Evolutionary conservation across 1,284 basidiomycete genomes (phyloP).

Genomic region (Rhizoctonia solani): DNA sequence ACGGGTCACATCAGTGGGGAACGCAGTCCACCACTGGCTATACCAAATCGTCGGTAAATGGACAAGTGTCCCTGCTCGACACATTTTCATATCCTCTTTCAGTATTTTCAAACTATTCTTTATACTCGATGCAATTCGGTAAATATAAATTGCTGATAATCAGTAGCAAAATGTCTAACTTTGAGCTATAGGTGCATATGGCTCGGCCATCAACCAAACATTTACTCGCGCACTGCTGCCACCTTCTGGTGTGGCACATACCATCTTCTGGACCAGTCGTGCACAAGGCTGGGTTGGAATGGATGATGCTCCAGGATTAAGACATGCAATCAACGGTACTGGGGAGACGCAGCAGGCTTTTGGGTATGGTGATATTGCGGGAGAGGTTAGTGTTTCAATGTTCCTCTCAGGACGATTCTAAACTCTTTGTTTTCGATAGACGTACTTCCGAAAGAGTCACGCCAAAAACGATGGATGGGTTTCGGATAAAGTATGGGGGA

Average conservation of each 20-base stretch:
- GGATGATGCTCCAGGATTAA: constrained; percentile 49
- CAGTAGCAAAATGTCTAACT: background rate
- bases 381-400: constrained; percentile 2
- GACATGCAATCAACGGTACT: constrained; percentile 49
- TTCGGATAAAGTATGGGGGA: constrained; percentile 48
- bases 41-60: constrained; percentile 20
- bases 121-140: constrained; percentile 34
- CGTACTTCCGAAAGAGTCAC: constrained; percentile 47
- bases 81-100: constrained; percentile 34
- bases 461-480: constrained; percentile 50
- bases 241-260: constrained; percentile 44
- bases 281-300: constrained; percentile 48
- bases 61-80: constrained; percentile 21
- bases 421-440: constrained; percentile 41
- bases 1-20: constrained; percentile 34
- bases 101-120: constrained; percentile 33
- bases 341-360: constrained; percentile 48
- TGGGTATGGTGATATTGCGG: constrained; percentile 40
- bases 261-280: constrained; percentile 46
- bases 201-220: constrained; percentile 48
- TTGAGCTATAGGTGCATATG: constrained; percentile 44
- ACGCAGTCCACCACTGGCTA: constrained; percentile 32
- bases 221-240: constrained; percentile 46
- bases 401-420: background rate
- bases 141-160: background rate